A percentile compares a stretch with the other conserved stretches of the same genome.
These are phyloP conservation scores for Tulasnella sp. DNA, from an alignment of 768 basidiomycete species.

Conservation along the genomic window DNA sequence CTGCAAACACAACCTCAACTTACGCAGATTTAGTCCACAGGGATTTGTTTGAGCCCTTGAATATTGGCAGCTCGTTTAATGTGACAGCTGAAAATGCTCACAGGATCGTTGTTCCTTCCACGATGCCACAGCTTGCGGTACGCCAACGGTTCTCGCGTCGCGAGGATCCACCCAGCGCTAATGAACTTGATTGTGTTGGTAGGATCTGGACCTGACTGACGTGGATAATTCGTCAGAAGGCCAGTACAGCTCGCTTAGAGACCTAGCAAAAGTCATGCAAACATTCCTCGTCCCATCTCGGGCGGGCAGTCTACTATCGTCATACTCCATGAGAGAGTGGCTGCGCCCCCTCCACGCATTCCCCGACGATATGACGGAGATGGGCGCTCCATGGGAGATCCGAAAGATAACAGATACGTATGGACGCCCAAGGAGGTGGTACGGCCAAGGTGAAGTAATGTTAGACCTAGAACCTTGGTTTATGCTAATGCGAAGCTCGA, in stretches of 20 bases:
- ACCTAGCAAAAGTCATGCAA: conserved; percentile 36
- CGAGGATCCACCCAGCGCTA: too few relatives aligned
- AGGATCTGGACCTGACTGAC: conserved; percentile 36
- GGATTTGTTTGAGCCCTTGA: conserved; percentile 42
- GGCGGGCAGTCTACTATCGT: conserved; percentile 21
- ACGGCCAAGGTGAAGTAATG: conserved; percentile 25
- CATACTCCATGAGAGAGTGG: conserved; percentile 26
- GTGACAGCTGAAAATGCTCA: background rate
- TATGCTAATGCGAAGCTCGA: background rate
- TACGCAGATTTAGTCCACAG: conserved; percentile 39
- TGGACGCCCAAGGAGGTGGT: conserved; percentile 21
- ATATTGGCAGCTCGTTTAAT: conserved; percentile 13
- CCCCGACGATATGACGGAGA: conserved; percentile 20
- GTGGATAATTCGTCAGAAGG: conserved; percentile 38
- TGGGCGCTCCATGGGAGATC: conserved; percentile 21
- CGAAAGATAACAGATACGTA: conserved; percentile 18
- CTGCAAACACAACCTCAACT: conserved; percentile 19
- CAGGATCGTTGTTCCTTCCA: background rate
- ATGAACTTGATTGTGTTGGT: background rate
- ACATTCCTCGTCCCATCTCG: conserved; percentile 35
- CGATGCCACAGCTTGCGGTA: background rate
- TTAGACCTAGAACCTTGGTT: background rate
- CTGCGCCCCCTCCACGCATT: conserved; percentile 26
- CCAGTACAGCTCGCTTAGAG: conserved; percentile 41
- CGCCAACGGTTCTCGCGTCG: background rate